Evolutionary conservation across 1,284 basidiomycete genomes (phyloP).

Genomic region (Apiotrichum laibachii): DNA sequence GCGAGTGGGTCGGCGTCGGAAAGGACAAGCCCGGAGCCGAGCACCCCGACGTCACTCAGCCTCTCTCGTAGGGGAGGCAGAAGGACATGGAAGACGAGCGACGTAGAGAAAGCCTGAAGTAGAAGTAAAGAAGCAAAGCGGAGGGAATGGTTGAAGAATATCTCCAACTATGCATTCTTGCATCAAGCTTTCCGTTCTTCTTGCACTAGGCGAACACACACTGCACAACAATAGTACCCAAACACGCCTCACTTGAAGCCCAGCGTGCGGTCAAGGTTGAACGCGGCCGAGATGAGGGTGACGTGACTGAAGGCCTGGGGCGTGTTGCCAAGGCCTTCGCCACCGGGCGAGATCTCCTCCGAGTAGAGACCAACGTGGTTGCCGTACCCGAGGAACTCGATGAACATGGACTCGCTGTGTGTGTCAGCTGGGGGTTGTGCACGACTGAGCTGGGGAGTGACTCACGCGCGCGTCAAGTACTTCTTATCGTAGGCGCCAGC

Average conservation of each 20-base stretch:
- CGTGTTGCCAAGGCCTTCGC: slow-evolving; percentile 50
- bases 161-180: no score
- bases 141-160: no score
- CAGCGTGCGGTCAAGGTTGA: slow-evolving; percentile 50
- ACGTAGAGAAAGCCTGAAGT: background rate
- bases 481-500: slow-evolving; percentile 70
- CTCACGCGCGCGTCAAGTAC: slow-evolving; percentile 63
- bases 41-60: background rate
- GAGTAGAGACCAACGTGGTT: slow-evolving; percentile 84
- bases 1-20: slow-evolving; percentile 63
- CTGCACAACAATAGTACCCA: background rate
- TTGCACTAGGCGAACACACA: no score
- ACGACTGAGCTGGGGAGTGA: background rate
- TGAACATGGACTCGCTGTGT: slow-evolving; percentile 42
- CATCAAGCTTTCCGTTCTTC: no score
- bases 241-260: background rate
- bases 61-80: background rate
- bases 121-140: background rate
- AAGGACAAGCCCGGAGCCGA: background rate
- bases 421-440: background rate
- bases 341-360: slow-evolving; percentile 58
- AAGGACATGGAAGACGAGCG: background rate
- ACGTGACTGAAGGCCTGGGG: slow-evolving; percentile 52
- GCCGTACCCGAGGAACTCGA: slow-evolving; percentile 59
- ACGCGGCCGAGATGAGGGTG: slow-evolving; percentile 49